Base-by-base conservation (phyloP, 495 filamentous ascomycete species). In the Penicillium ochrochloron region DNA sequence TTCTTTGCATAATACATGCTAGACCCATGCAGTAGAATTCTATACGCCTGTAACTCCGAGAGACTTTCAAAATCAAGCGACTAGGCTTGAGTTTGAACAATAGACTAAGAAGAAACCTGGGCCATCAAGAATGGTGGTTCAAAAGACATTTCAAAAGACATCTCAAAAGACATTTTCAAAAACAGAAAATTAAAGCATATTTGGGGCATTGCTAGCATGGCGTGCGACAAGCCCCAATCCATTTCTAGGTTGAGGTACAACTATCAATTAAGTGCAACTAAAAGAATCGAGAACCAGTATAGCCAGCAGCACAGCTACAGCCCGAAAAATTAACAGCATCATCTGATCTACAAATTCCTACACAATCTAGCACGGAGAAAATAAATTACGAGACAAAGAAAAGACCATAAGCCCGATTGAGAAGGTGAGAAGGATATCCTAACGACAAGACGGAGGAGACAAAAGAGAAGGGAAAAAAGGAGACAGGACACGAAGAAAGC, bases 351-450 rank as follows among this genome's bases (percentile, higher is more conserved):
- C 25, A 19, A 23, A 35, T 59, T 50, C 33, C 31, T 27, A 62
- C 48, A 54, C n/a, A 35, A 55, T 62, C 23, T 48, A 61, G 21
- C 33, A 53, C 19, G 9, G 15, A 17, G 33, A 35, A 56, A 12
- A 12, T 0, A 58, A 35, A 3, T 58, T 12, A 58, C 23, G 19
- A 27, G 56, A 27, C n/a, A 31, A 9, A 33, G 60, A 60, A 55
- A 42, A 62, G 33, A 66, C 29, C 55, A 60, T 61, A 51, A 57
- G 42, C 54, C 57, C 58, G 56, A 34, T 65, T 62, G 61, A 57
- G 60, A 69, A 71, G 63, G 65, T 69, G 64, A 73, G 60, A 73
- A 71, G 71, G 71, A 73, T 71, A 73, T 73, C 71, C 71, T 71
- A 72, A 61, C 46, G 59, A 66, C 54, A 67, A 48, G 54, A 48